phyloP scores from a whole-genome alignment of 208 protist genomes.

The Trypanosoma theileri region DNA sequence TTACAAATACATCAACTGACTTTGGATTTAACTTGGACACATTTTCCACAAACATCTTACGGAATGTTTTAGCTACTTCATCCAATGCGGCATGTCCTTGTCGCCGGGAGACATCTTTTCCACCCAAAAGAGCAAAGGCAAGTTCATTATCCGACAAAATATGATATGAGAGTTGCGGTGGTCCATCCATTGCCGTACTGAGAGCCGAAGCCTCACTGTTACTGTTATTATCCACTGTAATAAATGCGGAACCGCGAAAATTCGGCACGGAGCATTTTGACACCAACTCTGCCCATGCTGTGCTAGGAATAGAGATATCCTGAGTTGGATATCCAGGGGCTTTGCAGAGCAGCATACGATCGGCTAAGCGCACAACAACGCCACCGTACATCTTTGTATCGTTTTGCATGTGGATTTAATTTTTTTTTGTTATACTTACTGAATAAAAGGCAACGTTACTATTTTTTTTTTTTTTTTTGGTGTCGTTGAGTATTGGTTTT shows the following conservation, averaged over 20 bases:
- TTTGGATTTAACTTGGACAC: conserved; percentile 55
- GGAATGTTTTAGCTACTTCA: conserved; percentile 68
- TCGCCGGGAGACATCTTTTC: conserved; percentile 45
- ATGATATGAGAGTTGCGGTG: conserved; percentile 70
- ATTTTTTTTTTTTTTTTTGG: background rate
- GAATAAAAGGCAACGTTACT: background rate
- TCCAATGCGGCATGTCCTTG: conserved; percentile 71
- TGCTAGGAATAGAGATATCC: conserved; percentile 69
- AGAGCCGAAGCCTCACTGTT: background rate
- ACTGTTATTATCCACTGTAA: conserved; percentile 35
- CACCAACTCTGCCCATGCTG: conserved; percentile 75
- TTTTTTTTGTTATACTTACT: background rate
- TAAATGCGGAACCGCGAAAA: conserved; percentile 73
- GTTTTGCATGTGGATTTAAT: conserved; percentile 12
- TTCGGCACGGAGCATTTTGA: conserved; percentile 76
- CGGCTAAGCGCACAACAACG: conserved; percentile 75
- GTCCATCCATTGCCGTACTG: conserved; percentile 16
- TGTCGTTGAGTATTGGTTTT: no score
- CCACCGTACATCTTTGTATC: conserved; percentile 54
- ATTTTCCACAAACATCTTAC: conserved; percentile 87
- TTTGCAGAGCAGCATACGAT: conserved; percentile 77
- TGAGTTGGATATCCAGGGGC: conserved; percentile 47
- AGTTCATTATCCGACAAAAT: conserved; percentile 77
- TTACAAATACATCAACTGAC: conserved; percentile 67
- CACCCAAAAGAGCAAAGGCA: conserved; percentile 68